Percentiles rank a stretch among this genome's conserved stretches.
phyloP scores from a whole-genome alignment of 73 alveolate genomes.

The Loxodes magnus region DNA sequence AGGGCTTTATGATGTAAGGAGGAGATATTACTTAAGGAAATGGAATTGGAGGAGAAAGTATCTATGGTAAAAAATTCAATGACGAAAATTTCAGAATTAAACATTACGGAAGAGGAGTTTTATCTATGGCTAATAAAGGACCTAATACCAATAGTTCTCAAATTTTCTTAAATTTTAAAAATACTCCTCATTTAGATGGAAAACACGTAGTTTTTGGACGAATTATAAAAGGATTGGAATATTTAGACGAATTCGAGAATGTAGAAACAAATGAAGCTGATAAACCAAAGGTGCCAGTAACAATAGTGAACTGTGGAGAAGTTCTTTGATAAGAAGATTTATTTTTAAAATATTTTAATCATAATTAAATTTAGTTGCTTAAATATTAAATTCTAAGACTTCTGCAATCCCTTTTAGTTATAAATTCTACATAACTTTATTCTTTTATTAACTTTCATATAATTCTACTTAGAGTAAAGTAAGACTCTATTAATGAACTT shows the following conservation, averaged over 20 bases:
- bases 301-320: constrained; percentile 84
- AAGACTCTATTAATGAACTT: too few relatives aligned
- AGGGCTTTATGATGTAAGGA: constrained; percentile 89
- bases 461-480: too few relatives aligned
- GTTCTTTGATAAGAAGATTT: constrained; percentile 7
- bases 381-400: neutral
- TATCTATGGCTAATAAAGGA: constrained; percentile 96
- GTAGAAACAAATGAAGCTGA: constrained; percentile 60
- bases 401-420: too few relatives aligned
- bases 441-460: too few relatives aligned
- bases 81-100: constrained; percentile 86
- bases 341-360: neutral
- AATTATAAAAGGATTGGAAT: constrained; percentile 81
- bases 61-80: constrained; percentile 81
- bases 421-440: too few relatives aligned
- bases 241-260: constrained; percentile 53
- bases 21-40: constrained; percentile 94
- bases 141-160: constrained; percentile 89
- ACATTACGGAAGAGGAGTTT: constrained; percentile 71
- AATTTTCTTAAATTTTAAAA: constrained; percentile 46
- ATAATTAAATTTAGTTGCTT: neutral
- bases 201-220: constrained; percentile 95
- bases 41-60: constrained; percentile 87
- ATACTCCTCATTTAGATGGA: constrained; percentile 46
- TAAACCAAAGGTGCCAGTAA: constrained; percentile 75